Conservation (phyloP, 2,329 filamentous ascomycete genomes). For the Fusarium sp. region DNA sequence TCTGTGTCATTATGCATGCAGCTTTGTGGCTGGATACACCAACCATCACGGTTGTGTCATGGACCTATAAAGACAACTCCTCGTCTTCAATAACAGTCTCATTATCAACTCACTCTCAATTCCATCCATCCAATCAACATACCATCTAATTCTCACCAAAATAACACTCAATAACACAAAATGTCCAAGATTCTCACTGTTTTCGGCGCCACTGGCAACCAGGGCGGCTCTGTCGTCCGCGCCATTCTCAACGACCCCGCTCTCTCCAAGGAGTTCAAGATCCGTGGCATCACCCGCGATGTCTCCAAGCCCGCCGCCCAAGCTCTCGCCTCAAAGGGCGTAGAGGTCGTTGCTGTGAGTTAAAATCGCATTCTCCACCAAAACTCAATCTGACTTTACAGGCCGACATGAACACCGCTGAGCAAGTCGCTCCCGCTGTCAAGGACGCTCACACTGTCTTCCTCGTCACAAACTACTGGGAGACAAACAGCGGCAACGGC, state of each 20-base stretch:
- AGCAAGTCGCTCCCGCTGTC: slow-evolving; percentile 52
- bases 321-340: slow-evolving; percentile 52
- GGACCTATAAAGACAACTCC: slow-evolving; percentile 14
- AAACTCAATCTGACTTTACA: slow-evolving; percentile 22
- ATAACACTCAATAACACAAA: background rate
- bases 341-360: slow-evolving; percentile 55
- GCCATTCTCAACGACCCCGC: slow-evolving; percentile 58
- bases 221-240: slow-evolving; percentile 59
- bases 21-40: slow-evolving; percentile 4
- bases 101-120: background rate
- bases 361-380: fast-evolving
- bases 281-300: slow-evolving; percentile 61
- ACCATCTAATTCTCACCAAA: background rate
- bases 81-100: background rate
- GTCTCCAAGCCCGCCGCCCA: slow-evolving; percentile 52
- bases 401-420: slow-evolving; percentile 55
- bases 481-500: slow-evolving; percentile 47
- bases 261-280: slow-evolving; percentile 56
- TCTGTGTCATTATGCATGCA: background rate
- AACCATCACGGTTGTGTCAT: slow-evolving; percentile 10
- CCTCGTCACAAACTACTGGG: slow-evolving; percentile 54
- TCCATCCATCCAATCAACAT: fast-evolving
- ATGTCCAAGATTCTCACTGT: slow-evolving; percentile 55
- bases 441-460: slow-evolving; percentile 57
- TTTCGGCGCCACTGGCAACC: slow-evolving; percentile 61